Percentiles rank a stretch among this genome's conserved stretches.
phyloP scores from a whole-genome alignment of 331 rosid genomes.

The Dryas integrifolia region DNA sequence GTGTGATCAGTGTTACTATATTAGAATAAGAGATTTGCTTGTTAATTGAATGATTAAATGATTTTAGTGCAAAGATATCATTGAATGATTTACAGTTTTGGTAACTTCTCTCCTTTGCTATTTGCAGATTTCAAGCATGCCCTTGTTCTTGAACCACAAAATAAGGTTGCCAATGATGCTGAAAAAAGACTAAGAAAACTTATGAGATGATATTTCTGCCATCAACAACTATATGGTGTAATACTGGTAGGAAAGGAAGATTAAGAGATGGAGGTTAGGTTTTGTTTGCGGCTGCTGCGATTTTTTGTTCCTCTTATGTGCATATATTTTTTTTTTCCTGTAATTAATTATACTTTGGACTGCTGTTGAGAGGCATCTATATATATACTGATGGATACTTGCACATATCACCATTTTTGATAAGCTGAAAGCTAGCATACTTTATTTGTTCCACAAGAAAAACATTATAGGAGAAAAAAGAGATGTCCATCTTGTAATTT shows the following conservation, averaged over 20 bases:
- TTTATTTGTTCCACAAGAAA: not conserved
- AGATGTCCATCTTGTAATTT: not conserved
- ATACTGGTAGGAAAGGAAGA: not conserved
- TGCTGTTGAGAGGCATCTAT: not conserved
- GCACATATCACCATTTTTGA: not conserved
- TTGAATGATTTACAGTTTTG: too few species aligned
- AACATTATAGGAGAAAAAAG: not conserved
- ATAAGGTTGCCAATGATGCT: constrained; percentile 61
- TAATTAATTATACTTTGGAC: constrained; percentile 13
- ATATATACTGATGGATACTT: not conserved
- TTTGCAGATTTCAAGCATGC: constrained; percentile 83
- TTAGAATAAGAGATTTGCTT: too few species aligned
- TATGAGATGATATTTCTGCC: constrained; percentile 31
- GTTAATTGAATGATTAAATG: too few species aligned
- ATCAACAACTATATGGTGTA: not conserved
- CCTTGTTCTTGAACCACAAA: constrained; percentile 75
- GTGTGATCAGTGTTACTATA: not conserved
- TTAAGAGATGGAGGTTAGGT: not conserved
- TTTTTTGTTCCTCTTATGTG: constrained; percentile 28
- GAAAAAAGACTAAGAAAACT: constrained; percentile 58
- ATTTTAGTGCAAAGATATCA: too few species aligned
- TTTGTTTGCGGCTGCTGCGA: constrained; percentile 19
- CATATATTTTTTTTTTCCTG: constrained; percentile 8
- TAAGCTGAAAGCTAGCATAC: not conserved
- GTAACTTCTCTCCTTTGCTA: not conserved